phyloP scores from a whole-genome alignment of 2,329 filamentous ascomycete genomes.

The Colletotrichum caudatum region DNA sequence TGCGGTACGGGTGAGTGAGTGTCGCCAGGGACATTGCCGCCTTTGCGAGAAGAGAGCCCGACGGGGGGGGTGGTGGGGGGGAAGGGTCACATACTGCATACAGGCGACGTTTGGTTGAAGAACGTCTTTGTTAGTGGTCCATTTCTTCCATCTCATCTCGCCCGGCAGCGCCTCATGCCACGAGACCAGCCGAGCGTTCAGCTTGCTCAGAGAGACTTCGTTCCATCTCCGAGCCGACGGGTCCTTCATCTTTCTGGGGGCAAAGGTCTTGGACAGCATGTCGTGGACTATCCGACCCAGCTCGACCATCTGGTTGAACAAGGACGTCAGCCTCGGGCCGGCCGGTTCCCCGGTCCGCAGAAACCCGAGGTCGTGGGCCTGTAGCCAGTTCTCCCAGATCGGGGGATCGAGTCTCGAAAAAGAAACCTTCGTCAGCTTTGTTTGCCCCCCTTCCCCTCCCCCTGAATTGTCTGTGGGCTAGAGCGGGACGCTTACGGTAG shows the following conservation, averaged over 20 bases:
- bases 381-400: constrained; percentile 30
- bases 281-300: constrained; percentile 43
- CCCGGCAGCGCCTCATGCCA: constrained; percentile 29
- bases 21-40: too few relatives aligned
- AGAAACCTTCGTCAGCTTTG: neutral
- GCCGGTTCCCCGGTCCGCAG: constrained; percentile 43
- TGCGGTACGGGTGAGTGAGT: neutral
- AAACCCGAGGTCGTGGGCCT: constrained; percentile 40
- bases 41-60: neutral
- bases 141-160: constrained; percentile 34
- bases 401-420: constrained; percentile 12
- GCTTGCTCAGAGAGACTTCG: constrained; percentile 14
- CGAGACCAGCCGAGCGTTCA: constrained; percentile 25
- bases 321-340: constrained; percentile 39
- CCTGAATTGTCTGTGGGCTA: neutral
- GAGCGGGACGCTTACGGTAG: neutral
- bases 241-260: constrained; percentile 21
- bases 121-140: constrained; percentile 29
- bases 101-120: constrained; percentile 23
- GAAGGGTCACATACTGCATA: constrained; percentile 19
- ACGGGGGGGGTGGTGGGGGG: too few relatives aligned
- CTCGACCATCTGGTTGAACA: constrained; percentile 44
- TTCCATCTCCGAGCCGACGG: constrained; percentile 5
- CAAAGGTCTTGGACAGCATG: constrained; percentile 40
- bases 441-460: too few relatives aligned